These are phyloP conservation scores for Casuarina glauca DNA, from an alignment of 306 rosid genomes.

Conservation along the genomic window DNA sequence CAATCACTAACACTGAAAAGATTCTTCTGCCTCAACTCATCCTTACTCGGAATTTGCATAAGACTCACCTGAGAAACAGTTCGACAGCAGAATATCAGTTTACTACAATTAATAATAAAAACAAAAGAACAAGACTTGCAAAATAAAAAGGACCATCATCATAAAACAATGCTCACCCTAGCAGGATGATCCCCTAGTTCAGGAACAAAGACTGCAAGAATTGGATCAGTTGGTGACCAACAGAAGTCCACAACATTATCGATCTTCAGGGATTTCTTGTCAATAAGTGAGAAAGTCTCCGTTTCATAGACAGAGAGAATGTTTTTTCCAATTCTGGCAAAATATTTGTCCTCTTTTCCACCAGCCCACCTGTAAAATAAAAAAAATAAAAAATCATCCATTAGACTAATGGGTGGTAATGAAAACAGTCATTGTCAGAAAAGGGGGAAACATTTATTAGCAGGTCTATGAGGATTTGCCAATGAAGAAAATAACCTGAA, in stretches of 20 bases:
- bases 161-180: constrained; percentile 47
- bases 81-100: constrained; percentile 14
- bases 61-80: constrained; percentile 67
- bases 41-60: constrained; percentile 81
- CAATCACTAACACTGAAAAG: constrained; percentile 79
- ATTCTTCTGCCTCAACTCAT: constrained; percentile 77
- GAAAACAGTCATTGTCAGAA: not conserved
- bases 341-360: constrained; percentile 75
- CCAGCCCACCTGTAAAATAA: constrained; percentile 73
- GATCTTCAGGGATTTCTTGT: constrained; percentile 81
- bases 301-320: constrained; percentile 80
- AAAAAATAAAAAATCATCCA: constrained; percentile 5
- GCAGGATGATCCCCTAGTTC: constrained; percentile 96
- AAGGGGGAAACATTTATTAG: not conserved
- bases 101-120: not conserved
- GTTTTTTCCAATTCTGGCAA: constrained; percentile 90
- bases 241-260: constrained; percentile 88
- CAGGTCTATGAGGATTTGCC: not conserved
- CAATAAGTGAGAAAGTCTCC: constrained; percentile 79
- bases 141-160: not conserved
- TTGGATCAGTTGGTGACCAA: constrained; percentile 95
- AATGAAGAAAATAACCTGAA: constrained; percentile 52
- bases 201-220: constrained; percentile 86
- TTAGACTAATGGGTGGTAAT: not conserved
- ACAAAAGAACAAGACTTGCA: not conserved